Percentiles rank a stretch among this genome's conserved stretches.
Evolutionary conservation across 768 basidiomycete genomes (phyloP).

Genomic region (Collybiopsis confluens): DNA sequence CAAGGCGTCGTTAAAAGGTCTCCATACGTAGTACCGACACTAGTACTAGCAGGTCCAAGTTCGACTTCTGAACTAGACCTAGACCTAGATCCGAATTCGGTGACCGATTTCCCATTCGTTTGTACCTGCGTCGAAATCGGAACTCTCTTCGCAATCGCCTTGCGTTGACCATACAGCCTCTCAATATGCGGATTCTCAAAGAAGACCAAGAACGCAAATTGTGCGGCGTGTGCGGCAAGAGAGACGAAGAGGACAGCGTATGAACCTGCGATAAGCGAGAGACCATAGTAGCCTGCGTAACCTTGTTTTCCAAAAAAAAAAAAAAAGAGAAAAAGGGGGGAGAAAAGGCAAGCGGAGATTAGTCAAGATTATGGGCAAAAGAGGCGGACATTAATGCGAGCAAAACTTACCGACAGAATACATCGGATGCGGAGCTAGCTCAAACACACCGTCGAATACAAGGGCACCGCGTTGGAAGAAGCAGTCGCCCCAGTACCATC

Average conservation of each 20-base stretch:
- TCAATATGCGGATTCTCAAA: conserved; percentile 99
- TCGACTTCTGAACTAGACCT: too few species aligned
- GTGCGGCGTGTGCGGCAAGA: conserved; percentile 90
- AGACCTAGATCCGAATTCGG: conserved; percentile 2
- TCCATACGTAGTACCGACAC: too few species aligned
- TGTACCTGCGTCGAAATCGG: conserved; percentile 40
- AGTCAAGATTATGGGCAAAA: too few species aligned
- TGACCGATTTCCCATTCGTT: background rate
- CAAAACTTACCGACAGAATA: conserved; percentile 81
- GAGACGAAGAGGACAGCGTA: conserved; percentile 90
- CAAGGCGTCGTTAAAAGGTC: conserved; percentile 51
- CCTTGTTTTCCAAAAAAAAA: conserved; percentile 38
- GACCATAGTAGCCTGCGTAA: conserved; percentile 97
- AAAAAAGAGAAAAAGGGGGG: background rate
- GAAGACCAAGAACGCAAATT: conserved; percentile 92
- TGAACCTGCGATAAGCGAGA: conserved; percentile 86
- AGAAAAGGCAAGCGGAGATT: too few species aligned
- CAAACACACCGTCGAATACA: conserved; percentile 97
- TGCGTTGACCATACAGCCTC: conserved; percentile 88
- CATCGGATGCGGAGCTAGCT: conserved; percentile 92
- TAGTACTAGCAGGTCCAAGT: too few species aligned
- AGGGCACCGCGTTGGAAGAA: conserved; percentile 92
- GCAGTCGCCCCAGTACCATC: conserved; percentile 96
- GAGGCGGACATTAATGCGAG: too few species aligned
- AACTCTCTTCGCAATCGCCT: conserved; percentile 81